Evolutionary conservation across 2,329 filamentous ascomycete species (phyloP).

Genomic region (Cladosporium colombiae): DNA sequence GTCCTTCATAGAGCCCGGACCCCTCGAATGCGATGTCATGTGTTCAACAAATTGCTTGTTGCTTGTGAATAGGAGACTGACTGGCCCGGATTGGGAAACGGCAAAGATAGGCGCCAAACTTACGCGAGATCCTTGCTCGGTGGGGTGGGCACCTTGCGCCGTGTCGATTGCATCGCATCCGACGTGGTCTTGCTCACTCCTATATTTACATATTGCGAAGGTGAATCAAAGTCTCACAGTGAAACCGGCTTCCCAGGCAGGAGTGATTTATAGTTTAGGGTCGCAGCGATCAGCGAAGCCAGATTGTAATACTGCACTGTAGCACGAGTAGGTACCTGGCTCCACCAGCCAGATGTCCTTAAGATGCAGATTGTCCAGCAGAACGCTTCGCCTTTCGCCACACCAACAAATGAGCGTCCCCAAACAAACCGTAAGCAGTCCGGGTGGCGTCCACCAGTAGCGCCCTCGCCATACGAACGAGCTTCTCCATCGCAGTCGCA

Average conservation of each 20-base stretch:
- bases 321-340: not conserved
- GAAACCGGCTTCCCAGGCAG: not conserved
- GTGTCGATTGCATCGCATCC: not conserved
- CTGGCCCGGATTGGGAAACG: not conserved
- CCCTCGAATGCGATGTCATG: not conserved
- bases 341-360: conserved; percentile 12
- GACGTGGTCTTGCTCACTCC: not conserved
- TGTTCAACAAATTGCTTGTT: not conserved
- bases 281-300: conserved; percentile 8
- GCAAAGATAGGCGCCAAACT: not conserved
- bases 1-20: not conserved
- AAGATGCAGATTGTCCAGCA: conserved; percentile 4
- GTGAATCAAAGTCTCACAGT: conserved; percentile 1
- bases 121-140: not conserved
- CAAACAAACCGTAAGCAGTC: conserved; percentile 24
- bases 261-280: conserved; percentile 5
- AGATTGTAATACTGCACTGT: not conserved
- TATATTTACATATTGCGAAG: not conserved
- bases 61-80: not conserved
- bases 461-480: conserved; percentile 49
- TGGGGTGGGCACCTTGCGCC: not conserved
- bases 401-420: conserved; percentile 29
- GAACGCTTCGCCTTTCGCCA: conserved; percentile 31
- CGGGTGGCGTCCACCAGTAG: conserved; percentile 44
- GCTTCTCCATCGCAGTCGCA: conserved; percentile 32